phyloP scores from a whole-genome alignment of 148 eudicot species.

The Euryodendron excelsum region DNA sequence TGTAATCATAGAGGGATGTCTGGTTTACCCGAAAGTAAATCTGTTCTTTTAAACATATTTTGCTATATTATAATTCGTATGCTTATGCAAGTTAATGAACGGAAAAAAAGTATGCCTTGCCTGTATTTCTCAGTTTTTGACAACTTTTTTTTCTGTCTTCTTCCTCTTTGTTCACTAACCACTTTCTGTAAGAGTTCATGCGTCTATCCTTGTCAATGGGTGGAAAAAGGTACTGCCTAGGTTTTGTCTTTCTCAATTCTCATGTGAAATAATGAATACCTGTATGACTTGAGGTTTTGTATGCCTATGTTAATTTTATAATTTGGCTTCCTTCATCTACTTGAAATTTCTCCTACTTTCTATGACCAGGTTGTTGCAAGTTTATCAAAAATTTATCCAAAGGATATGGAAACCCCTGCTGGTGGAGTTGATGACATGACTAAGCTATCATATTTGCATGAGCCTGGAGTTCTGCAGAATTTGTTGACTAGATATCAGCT shows the following conservation, averaged over 20 bases:
- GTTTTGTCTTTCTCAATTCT: neutral
- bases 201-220: neutral
- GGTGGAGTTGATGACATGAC: conserved; percentile 98
- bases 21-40: neutral
- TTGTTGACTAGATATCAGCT: conserved; percentile 69
- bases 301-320: neutral
- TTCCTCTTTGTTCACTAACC: neutral
- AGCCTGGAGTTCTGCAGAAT: conserved; percentile 91
- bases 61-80: neutral
- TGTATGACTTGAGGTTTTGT: neutral
- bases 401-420: conserved; percentile 84
- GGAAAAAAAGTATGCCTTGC: neutral
- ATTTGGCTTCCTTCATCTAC: conserved; percentile 11
- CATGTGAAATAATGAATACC: neutral
- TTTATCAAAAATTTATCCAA: conserved; percentile 59
- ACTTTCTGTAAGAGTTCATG: neutral
- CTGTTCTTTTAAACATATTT: neutral
- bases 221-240: neutral
- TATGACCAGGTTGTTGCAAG: conserved; percentile 42
- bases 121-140: neutral
- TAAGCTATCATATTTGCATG: conserved; percentile 81
- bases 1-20: neutral
- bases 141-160: neutral
- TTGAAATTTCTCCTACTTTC: neutral
- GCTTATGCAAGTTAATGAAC: neutral